Percentiles rank a stretch among this genome's conserved stretches.
Conservation (phyloP, 345 rosid genomes). For the Eucalyptus globulus region DNA sequence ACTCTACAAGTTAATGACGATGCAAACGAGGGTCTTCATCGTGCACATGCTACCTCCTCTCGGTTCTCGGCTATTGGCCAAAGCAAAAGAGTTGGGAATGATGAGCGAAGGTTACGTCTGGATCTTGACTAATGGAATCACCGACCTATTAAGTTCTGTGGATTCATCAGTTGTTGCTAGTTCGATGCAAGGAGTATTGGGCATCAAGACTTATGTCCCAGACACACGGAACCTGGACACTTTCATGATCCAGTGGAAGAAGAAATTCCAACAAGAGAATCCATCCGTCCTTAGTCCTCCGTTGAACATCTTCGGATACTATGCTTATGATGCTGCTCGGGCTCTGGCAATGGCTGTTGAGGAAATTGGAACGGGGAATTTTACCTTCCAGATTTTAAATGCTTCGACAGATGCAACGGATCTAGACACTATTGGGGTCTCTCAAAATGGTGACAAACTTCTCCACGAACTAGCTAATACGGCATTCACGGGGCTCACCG, state of each 20-base stretch:
- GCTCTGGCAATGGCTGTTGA: neutral
- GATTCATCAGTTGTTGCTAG: neutral
- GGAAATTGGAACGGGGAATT: neutral
- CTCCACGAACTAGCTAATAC: neutral
- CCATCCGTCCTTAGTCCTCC: neutral
- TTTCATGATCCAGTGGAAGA: neutral
- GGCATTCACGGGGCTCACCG: neutral
- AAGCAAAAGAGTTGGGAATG: neutral
- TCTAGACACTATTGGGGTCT: neutral
- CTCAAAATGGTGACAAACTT: neutral
- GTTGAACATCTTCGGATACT: neutral
- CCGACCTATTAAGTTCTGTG: neutral
- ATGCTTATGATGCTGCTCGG: neutral
- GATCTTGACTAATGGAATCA: neutral
- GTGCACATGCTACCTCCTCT: neutral
- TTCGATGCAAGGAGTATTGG: neutral
- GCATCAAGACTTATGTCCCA: neutral
- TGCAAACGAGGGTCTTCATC: neutral
- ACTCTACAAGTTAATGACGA: neutral
- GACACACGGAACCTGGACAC: neutral
- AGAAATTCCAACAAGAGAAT: neutral
- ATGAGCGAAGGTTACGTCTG: neutral
- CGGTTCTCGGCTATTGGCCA: neutral
- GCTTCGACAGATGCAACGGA: neutral
- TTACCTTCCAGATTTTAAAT: neutral